Percentiles rank a stretch among this genome's conserved stretches.
Evolutionary conservation across 768 basidiomycete genomes (phyloP).

Genomic region (Pholiota microspora): DNA sequence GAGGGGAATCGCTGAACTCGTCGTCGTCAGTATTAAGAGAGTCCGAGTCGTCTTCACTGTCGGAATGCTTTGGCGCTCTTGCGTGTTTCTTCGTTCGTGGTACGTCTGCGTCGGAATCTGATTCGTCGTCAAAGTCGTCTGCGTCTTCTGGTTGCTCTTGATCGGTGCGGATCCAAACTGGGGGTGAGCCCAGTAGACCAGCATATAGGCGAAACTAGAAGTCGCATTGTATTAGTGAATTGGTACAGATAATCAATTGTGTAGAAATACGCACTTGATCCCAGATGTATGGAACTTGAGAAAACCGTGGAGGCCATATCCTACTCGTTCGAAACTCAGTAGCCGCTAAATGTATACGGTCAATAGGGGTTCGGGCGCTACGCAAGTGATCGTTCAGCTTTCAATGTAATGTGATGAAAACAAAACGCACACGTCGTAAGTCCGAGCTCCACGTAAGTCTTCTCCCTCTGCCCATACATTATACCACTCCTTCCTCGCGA

Average conservation of each 20-base stretch:
- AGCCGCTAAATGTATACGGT: constrained; percentile 59
- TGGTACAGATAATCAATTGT: background rate
- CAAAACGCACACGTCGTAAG: constrained; percentile 49
- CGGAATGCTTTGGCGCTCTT: background rate
- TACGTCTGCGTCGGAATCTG: constrained; percentile 14
- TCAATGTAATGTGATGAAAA: constrained; percentile 1
- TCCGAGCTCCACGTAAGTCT: constrained; percentile 37
- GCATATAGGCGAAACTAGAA: constrained; percentile 59
- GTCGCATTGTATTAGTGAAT: background rate
- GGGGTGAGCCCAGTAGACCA: constrained; percentile 53
- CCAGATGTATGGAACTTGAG: constrained; percentile 51
- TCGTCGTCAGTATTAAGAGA: constrained; percentile 1
- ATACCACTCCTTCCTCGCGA: constrained; percentile 52
- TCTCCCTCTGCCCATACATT: constrained; percentile 69
- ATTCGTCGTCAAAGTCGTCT: constrained; percentile 23
- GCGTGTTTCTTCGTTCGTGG: background rate
- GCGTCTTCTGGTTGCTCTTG: constrained; percentile 29
- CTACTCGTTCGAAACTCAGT: constrained; percentile 48
- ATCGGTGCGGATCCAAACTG: constrained; percentile 38
- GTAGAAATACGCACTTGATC: constrained; percentile 49
- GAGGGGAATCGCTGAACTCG: background rate
- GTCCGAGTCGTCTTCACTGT: background rate
- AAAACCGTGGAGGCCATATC: constrained; percentile 33
- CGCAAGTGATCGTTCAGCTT: background rate
- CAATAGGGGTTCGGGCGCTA: constrained; percentile 44